Evolutionary conservation across 257 asterid genomes (phyloP), one percentile per base, ranked within the genome.

Genomic region (Verbascum thapsus): DNA sequence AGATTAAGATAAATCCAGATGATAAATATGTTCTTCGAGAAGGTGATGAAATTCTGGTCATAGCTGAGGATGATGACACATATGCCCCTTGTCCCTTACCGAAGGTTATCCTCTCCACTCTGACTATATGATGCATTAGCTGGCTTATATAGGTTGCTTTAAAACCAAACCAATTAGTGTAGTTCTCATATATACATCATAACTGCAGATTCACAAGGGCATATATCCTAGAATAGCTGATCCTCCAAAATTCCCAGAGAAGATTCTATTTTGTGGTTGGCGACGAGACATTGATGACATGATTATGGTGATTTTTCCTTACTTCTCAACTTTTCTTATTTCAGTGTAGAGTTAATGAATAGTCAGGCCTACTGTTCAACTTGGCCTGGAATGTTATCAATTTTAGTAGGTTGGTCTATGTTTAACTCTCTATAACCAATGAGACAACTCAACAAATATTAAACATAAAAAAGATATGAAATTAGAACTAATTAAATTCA

Each of bases 21-120:
- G 94, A 88, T 72, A 83, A 74, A 23, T 91, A 91, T 77, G 76
- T 88, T 64, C 71, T 91, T 30, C 83, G 71, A 77, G 95, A 85
- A 77, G 98, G 95, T 71, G 98, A 91, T 70, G 96, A 88, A 76
- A 72, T 91, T 74, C 96, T 91, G 72, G 96, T 91, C 70, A 88
- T 91, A 75, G 98, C 98, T 20, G 98, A 91, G 80, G 98, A 91
- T 71, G 98, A 91, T 75, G 98, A 91, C 83, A 91, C 98, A 45
- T 91, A 91, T 77, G 83, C 90, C 65, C 98, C 98, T 26, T 83
- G 85, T 67, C 83, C 96, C 75, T 56, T 86, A 59, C 89, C 95
- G n/a, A 76, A 88, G 96, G 96, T 91, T 69, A 58, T 66, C 53
- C 37, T 62, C 67, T 66, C 76, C 50, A 50, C 80, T 63, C 49